Conservation (phyloP, 345 rosid genomes). For the Salix koriyanagi region DNA sequence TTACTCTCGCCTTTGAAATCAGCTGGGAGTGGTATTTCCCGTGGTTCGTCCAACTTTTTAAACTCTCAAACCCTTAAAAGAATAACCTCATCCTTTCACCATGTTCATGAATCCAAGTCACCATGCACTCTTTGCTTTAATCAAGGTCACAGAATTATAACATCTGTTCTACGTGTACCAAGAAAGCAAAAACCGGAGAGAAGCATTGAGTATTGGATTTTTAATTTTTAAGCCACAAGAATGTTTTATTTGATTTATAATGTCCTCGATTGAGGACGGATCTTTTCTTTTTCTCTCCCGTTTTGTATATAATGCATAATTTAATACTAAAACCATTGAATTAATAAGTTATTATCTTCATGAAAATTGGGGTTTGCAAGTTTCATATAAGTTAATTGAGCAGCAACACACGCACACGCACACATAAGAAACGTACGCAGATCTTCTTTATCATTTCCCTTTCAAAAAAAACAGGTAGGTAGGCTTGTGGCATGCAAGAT, state of each 20-base stretch:
- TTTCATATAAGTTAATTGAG: background rate
- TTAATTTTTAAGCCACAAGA: background rate
- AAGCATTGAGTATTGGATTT: background rate
- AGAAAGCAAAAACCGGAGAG: background rate
- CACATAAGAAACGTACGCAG: background rate
- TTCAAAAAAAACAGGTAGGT: background rate
- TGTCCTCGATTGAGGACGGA: background rate
- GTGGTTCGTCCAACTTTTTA: background rate
- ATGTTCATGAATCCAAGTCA: background rate
- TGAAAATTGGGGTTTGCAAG: background rate
- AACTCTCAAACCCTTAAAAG: background rate
- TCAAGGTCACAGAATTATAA: background rate
- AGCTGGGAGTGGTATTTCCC: background rate
- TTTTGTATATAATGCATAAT: background rate
- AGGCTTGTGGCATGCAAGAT: constrained; percentile 6
- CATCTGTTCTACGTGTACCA: background rate
- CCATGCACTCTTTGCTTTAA: background rate
- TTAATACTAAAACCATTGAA: background rate
- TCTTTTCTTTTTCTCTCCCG: background rate
- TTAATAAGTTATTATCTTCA: background rate
- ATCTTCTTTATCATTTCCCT: background rate
- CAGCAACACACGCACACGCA: no score
- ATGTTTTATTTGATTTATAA: background rate
- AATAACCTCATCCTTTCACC: background rate
- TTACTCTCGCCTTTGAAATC: background rate